Evolutionary conservation across 495 filamentous ascomycete species (phyloP).

Genomic region (Sabuloglossum arenarium): DNA sequence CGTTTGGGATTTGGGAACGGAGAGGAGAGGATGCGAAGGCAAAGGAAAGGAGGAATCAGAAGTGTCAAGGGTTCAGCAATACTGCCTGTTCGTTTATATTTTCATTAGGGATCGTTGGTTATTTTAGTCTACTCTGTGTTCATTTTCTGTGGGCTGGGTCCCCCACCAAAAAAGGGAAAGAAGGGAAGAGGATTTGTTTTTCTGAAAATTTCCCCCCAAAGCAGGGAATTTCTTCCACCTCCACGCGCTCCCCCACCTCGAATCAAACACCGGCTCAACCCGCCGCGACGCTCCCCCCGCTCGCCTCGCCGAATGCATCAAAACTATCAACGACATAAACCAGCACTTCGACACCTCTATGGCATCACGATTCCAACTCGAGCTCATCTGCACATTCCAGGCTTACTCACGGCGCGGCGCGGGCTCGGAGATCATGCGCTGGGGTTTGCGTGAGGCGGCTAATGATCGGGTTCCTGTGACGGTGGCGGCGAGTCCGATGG

Average conservation of each 20-base stretch:
- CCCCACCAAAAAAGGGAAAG: no score
- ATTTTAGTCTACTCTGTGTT: neutral
- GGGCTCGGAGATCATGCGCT: neutral
- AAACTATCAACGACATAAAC: neutral
- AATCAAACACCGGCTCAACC: neutral
- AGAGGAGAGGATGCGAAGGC: neutral
- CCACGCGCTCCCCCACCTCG: neutral
- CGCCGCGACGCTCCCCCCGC: neutral
- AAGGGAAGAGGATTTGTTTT: no score
- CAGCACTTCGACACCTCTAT: neutral
- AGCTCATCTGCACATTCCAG: neutral
- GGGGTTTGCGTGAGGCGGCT: constrained; percentile 2
- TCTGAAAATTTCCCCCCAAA: no score
- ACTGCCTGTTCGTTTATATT: neutral
- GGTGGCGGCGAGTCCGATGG: constrained; percentile 6
- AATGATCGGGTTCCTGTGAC: constrained; percentile 2
- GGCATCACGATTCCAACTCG: neutral
- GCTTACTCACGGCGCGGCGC: neutral
- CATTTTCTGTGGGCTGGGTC: neutral
- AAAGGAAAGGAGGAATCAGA: neutral
- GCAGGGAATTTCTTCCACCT: neutral
- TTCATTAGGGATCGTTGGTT: no score
- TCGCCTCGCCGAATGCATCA: neutral
- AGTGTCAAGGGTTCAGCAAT: neutral
- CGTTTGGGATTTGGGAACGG: neutral